Base-by-base conservation (phyloP, 2,329 filamentous ascomycete species). In the Stemphylium beticola region DNA sequence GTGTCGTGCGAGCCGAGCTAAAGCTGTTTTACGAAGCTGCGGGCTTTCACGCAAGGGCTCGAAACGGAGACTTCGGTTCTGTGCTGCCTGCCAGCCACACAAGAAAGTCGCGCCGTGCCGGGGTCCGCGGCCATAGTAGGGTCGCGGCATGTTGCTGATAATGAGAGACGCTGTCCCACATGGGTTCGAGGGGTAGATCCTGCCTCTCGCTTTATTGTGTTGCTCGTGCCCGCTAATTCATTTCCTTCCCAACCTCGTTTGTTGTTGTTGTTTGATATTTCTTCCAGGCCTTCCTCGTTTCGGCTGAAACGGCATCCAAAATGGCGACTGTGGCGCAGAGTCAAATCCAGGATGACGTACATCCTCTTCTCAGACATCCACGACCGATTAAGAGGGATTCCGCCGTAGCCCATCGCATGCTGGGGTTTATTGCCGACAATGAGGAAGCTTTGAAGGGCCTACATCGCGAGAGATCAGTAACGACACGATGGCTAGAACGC, bases 401-500 rank as follows among this genome's bases (percentile, higher is more conserved):
- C 31, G 66, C 65, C 24, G 68, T 63, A 54, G 66, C 66, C 12
- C 62, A 69, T 43, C 66, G 60, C 48, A 68, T 69, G 62, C 55
- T 69, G 24, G 61, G 58, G 11, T 36, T 68, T 29, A 61, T 69
- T 31, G 60, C 65, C 29, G 65, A 65, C 29, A 61, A 63, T 31
- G 64, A 65, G 45, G 66, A 65, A 39, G 58, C 54, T 12, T 40
- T 54, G 15, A 56, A 45, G 40, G 49, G 36, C 37, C 44, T 68
- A 15, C 57, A 64, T 44, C 61, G 66, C 14, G 64, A 67, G 48
- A 66, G 60, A 29, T 68, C 66, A 3, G 44, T 62, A 32, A 68
- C 66, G 17, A 68, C 66, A 55, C 60, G 59, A 68, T 68, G 66
- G 66, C 40, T 68, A 22, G 66, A 68, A 55, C 60, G 61, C 15